A percentile compares a stretch with the other conserved stretches of the same genome.
Conservation (phyloP, 192 early-diverging fungal species). For the Geosiphon pyriformis region DNA sequence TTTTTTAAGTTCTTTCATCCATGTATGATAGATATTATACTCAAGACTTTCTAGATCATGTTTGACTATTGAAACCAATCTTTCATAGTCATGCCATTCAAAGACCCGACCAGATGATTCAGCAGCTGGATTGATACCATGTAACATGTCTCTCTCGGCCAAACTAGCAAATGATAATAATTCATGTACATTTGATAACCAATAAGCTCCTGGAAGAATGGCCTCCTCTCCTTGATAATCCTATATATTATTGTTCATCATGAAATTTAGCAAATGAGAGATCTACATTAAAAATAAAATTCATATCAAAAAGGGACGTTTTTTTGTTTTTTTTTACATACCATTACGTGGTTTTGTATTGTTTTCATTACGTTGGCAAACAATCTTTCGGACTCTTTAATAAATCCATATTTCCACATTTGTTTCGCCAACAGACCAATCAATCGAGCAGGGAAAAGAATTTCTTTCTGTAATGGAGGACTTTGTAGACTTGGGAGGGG, state of each 20-base stretch:
- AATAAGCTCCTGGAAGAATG: conserved; percentile 80
- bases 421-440: conserved; percentile 82
- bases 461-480: conserved; percentile 72
- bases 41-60: conserved; percentile 87
- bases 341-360: conserved; percentile 68
- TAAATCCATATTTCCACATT: conserved; percentile 80
- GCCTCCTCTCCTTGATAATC: conserved; percentile 80
- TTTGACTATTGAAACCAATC: conserved; percentile 79
- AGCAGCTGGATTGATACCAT: conserved; percentile 61
- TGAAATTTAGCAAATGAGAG: too few relatives aligned
- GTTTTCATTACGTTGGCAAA: conserved; percentile 85
- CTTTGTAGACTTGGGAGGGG: conserved; percentile 78
- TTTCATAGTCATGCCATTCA: conserved; percentile 68
- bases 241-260: too few relatives aligned
- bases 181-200: conserved; percentile 97
- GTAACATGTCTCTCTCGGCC: conserved; percentile 64
- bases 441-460: conserved; percentile 93
- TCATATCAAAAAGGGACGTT: too few relatives aligned
- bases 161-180: conserved; percentile 81
- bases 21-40: conserved; percentile 94
- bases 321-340: too few relatives aligned
- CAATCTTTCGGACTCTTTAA: conserved; percentile 74
- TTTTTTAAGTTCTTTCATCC: conserved; percentile 98
- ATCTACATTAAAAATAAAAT: too few relatives aligned
- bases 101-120: conserved; percentile 52